Conservation (phyloP, 2,329 filamentous ascomycete species). For the Penicillium sp. region DNA sequence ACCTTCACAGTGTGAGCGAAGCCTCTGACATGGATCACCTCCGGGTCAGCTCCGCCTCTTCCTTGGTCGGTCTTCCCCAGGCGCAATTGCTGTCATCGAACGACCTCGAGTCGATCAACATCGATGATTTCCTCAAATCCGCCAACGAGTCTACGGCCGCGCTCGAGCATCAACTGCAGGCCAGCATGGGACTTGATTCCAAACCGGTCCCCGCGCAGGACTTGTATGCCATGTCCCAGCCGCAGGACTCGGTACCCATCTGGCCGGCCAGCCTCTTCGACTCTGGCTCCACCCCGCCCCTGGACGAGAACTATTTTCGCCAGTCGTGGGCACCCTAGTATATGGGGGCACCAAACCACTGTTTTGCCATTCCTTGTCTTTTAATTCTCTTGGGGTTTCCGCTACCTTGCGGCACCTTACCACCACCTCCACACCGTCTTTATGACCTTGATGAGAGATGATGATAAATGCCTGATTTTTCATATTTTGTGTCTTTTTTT, state of each 20-base stretch:
- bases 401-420: constrained; percentile 33
- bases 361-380: constrained; percentile 11
- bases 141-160: constrained; percentile 41
- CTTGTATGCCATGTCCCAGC: constrained; percentile 29
- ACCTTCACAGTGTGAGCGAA: constrained; percentile 43
- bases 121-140: constrained; percentile 45
- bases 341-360: background rate
- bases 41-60: constrained; percentile 44
- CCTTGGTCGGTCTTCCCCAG: constrained; percentile 43
- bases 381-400: constrained; percentile 18
- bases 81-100: constrained; percentile 41
- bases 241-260: constrained; percentile 28
- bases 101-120: constrained; percentile 42
- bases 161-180: constrained; percentile 41
- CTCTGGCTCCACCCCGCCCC: constrained; percentile 23
- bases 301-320: constrained; percentile 34
- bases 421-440: constrained; percentile 44
- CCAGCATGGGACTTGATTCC: constrained; percentile 35
- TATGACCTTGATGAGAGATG: constrained; percentile 47
- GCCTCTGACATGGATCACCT: constrained; percentile 41
- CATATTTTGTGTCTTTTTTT: constrained; percentile 27
- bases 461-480: constrained; percentile 39
- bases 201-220: constrained; percentile 33
- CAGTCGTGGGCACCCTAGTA: constrained; percentile 32
- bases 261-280: constrained; percentile 37